These are phyloP conservation scores for Thelonectria olida DNA, from an alignment of 2,329 filamentous ascomycete genomes.

Conservation along the genomic window DNA sequence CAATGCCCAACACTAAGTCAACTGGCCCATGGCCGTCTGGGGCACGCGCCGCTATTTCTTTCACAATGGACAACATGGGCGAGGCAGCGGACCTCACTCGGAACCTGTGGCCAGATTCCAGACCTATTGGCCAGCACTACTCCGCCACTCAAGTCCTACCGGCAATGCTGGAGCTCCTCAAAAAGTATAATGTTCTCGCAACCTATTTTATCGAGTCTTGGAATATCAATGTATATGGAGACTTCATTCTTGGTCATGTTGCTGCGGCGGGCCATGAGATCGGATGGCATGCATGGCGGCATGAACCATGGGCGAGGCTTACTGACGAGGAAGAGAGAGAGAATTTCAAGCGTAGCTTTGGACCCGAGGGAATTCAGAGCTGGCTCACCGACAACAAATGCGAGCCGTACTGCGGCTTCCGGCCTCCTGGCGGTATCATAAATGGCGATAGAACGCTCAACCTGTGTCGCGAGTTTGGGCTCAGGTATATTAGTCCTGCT, in stretches of 20 bases:
- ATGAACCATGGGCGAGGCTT: constrained; percentile 6
- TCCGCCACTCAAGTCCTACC: constrained; percentile 1
- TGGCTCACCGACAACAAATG: background rate
- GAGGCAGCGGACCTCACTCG: constrained; percentile 11
- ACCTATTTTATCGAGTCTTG: constrained; percentile 16
- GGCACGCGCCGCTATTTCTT: constrained; percentile 1
- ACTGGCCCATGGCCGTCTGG: constrained; percentile 6
- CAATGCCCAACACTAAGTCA: background rate
- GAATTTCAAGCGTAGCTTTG: constrained; percentile 11
- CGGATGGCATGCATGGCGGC: constrained; percentile 12
- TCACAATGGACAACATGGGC: constrained; percentile 17
- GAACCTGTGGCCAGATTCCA: constrained; percentile 6
- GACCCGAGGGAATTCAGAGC: background rate
- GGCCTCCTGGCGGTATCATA: constrained; percentile 2
- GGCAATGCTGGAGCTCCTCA: background rate
- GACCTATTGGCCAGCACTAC: constrained; percentile 4
- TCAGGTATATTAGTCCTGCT: constrained; percentile 8
- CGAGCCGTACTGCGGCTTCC: constrained; percentile 3
- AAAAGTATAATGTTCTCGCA: constrained; percentile 1
- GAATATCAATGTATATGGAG: constrained; percentile 10
- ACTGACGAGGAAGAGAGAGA: background rate
- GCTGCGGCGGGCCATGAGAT: constrained; percentile 5
- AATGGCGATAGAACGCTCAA: constrained; percentile 1
- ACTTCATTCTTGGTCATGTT: constrained; percentile 2
- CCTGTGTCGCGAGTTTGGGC: constrained; percentile 2